phyloP scores from a whole-genome alignment of 371 early-diverging fungal species.

The Mucor sp. region DNA sequence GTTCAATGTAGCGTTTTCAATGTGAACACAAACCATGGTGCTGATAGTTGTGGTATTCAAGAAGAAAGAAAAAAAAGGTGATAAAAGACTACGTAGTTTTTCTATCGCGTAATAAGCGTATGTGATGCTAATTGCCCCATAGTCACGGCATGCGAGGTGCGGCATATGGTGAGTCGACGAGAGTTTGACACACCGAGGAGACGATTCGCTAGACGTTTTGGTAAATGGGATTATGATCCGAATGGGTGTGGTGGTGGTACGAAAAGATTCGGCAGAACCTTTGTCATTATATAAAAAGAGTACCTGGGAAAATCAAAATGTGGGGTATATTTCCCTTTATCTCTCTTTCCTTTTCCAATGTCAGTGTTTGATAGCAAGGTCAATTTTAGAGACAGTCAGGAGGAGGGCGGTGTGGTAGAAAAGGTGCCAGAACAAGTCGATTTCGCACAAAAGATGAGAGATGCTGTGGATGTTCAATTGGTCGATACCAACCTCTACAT shows the following conservation, averaged over 20 bases:
- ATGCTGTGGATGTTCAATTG: conserved; percentile 22
- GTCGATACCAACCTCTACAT: conserved; percentile 74
- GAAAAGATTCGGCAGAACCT: background rate
- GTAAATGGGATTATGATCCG: background rate
- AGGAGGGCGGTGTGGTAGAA: background rate
- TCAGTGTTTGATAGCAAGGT: background rate
- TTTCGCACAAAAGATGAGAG: conserved; percentile 11
- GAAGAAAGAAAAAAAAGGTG: background rate
- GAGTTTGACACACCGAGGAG: background rate
- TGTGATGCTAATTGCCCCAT: background rate
- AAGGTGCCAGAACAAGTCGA: background rate
- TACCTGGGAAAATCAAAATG: background rate
- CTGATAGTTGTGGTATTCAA: background rate
- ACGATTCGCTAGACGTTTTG: background rate
- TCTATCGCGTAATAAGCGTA: background rate
- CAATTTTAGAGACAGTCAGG: background rate
- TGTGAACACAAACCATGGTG: conserved; percentile 49
- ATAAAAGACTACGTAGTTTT: background rate
- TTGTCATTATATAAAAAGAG: background rate
- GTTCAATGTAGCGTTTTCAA: conserved; percentile 27
- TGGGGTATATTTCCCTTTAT: background rate
- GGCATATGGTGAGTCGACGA: too few relatives aligned
- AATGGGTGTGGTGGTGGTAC: background rate
- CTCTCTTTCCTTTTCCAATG: background rate
- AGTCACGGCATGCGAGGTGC: background rate